A percentile compares a stretch with the other conserved stretches of the same genome.
These are phyloP conservation scores for Penicillium sp. DNA, from an alignment of 2,329 filamentous ascomycete species.

Conservation along the genomic window DNA sequence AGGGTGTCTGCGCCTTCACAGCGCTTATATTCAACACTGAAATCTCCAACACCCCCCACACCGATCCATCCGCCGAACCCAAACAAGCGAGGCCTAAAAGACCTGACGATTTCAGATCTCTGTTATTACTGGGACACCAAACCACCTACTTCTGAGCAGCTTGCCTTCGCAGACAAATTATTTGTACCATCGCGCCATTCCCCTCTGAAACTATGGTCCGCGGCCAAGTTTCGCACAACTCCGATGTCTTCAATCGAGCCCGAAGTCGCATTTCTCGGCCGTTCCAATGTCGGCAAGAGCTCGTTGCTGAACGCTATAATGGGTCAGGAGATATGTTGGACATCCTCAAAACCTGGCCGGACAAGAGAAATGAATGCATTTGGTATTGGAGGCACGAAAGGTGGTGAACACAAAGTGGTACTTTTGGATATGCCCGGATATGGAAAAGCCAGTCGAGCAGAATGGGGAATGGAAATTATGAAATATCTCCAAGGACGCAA, in stretches of 20 bases:
- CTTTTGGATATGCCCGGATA: constrained; percentile 74
- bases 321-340: constrained; percentile 53
- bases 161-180: constrained; percentile 48
- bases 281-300: constrained; percentile 71
- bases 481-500: constrained; percentile 65
- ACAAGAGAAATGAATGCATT: constrained; percentile 69
- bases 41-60: not conserved
- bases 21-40: constrained; percentile 14
- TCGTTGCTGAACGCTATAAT: constrained; percentile 67
- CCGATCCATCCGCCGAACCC: constrained; percentile 2
- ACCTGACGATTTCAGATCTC: constrained; percentile 33
- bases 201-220: constrained; percentile 61
- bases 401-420: constrained; percentile 51
- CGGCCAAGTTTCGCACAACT: constrained; percentile 61
- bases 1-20: constrained; percentile 3
- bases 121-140: constrained; percentile 55
- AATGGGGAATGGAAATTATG: constrained; percentile 68
- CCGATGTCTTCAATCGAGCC: constrained; percentile 55
- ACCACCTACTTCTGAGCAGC: constrained; percentile 45
- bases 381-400: constrained; percentile 55
- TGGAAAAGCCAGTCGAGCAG: constrained; percentile 60
- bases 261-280: constrained; percentile 67
- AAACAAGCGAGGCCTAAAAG: constrained; percentile 30
- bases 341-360: constrained; percentile 60
- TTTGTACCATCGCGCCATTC: constrained; percentile 49